These are phyloP conservation scores for Selaginella tamariscina DNA, from an alignment of 75 land plant species.

Conservation along the genomic window DNA sequence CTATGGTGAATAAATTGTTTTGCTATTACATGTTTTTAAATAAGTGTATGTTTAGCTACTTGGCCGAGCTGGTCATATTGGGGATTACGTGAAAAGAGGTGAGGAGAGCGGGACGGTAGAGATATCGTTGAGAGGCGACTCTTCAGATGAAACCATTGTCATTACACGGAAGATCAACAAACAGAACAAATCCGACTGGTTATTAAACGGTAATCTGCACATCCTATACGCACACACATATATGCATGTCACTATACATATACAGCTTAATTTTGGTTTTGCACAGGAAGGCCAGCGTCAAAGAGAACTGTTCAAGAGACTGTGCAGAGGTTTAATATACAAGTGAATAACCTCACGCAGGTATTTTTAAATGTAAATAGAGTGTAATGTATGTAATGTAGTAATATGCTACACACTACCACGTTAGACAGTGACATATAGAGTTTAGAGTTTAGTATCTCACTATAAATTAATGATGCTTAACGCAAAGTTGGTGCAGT, in stretches of 20 bases:
- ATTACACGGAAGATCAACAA: constrained; percentile 61
- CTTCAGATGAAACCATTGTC: constrained; percentile 24
- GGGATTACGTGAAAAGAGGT: constrained; percentile 90
- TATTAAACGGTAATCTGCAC: constrained; percentile 44
- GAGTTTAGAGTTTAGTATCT: constrained; percentile 15
- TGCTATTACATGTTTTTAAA: too few relatives aligned
- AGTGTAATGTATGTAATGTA: neutral
- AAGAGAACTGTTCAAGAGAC: constrained; percentile 54
- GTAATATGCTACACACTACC: neutral
- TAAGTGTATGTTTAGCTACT: constrained; percentile 44
- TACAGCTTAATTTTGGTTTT: neutral
- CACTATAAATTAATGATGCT: too few relatives aligned
- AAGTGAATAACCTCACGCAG: constrained; percentile 89
- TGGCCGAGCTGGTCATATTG: constrained; percentile 74
- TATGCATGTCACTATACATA: too few relatives aligned
- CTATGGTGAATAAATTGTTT: too few relatives aligned
- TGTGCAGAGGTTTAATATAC: constrained; percentile 69
- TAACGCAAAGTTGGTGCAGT: too few relatives aligned
- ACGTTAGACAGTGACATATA: too few relatives aligned
- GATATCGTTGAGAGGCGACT: constrained; percentile 47
- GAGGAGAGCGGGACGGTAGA: constrained; percentile 70
- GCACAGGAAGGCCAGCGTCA: constrained; percentile 37
- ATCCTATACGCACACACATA: neutral
- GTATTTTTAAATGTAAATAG: constrained; percentile 21
- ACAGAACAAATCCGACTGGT: constrained; percentile 84